Base-by-base conservation (phyloP, 1,284 basidiomycete species). In the Tilletiopsis washingtonensis region DNA sequence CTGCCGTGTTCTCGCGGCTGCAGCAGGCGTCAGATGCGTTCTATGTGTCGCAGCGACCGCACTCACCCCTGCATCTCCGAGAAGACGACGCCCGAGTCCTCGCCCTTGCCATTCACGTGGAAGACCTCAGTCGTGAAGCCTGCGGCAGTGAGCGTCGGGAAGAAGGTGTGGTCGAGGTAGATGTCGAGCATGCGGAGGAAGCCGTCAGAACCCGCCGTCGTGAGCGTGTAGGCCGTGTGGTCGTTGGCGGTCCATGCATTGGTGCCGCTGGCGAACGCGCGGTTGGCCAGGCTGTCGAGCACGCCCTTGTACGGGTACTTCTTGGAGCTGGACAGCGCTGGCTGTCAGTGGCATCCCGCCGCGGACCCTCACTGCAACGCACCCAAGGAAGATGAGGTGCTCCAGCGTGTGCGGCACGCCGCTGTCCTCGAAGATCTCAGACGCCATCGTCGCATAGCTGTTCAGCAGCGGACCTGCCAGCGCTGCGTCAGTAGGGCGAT, bases 81-180 rank as follows among this genome's bases (percentile, higher is more conserved):
- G 47, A 67, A 96, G 24, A 99, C 94, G 2, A 99, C 94, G 41
- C 94, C 94, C 9, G 88, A 87, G 69, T 98, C 84, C 66, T 93
- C 83, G 4, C 89, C 93, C 67, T 88, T 82, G 9, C 81, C 81
- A 74, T 97, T 87, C 64, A 97, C 83, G 74, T 97, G 91, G 46
- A 64, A 66, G 20, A 64, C 51, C 78, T 98, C 93, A 11, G 94
- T 98, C 12, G 87, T 79, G 64, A 90, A 97, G 40, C 89, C 88
- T 46, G 86, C 82, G 56, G 89, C 81, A 5, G 89, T 91, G 54
- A 98, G 82, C 0, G 91, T 97, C 3, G 94, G 91, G 74, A 94
- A 93, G 43, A 99, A 81, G 57, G 98, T 88, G 73, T 99, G 94
- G 75, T 99, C 94, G 37, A 98, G 79, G 73, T 91, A 99, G 59